Conservation (phyloP, 2,329 filamentous ascomycete species). For the Graphium sp. region DNA sequence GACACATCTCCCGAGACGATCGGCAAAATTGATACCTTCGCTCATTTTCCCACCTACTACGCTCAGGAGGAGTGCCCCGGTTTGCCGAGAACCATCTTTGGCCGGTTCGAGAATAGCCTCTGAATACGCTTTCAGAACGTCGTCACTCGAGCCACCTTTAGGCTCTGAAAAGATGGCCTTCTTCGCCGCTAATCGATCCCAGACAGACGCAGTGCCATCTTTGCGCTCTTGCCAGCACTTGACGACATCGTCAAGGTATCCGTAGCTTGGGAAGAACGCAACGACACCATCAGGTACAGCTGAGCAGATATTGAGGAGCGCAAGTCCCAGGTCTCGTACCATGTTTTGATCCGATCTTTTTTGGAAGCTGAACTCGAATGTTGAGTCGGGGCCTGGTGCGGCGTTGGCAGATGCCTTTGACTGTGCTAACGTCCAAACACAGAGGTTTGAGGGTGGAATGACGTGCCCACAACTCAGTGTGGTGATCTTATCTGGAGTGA, state of each 20-base stretch:
- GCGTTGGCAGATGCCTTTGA: neutral
- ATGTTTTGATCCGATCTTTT: conserved; percentile 52
- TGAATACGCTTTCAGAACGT: conserved; percentile 58
- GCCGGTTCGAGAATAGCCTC: conserved; percentile 34
- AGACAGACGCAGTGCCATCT: conserved; percentile 24
- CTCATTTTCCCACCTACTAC: conserved; percentile 91
- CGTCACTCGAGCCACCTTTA: conserved; percentile 42
- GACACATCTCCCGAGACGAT: conserved; percentile 75
- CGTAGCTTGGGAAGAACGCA: conserved; percentile 90
- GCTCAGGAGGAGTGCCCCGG: conserved; percentile 66
- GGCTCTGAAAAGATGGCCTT: conserved; percentile 48
- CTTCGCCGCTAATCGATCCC: conserved; percentile 36
- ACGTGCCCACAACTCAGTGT: conserved; percentile 92
- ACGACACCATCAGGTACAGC: conserved; percentile 79
- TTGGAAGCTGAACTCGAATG: conserved; percentile 79
- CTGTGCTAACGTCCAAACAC: conserved; percentile 53
- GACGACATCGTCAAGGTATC: conserved; percentile 66
- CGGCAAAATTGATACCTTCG: conserved; percentile 96
- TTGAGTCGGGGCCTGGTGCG: conserved; percentile 10
- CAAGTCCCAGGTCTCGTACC: conserved; percentile 57
- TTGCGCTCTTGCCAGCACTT: conserved; percentile 35
- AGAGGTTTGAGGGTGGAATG: conserved; percentile 66
- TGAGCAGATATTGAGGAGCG: conserved; percentile 54
- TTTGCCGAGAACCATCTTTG: conserved; percentile 17
- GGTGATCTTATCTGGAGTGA: conserved; percentile 44